Base-by-base conservation (phyloP, 2,329 filamentous ascomycete genomes). In the Akanthomyces uredinophilus region DNA sequence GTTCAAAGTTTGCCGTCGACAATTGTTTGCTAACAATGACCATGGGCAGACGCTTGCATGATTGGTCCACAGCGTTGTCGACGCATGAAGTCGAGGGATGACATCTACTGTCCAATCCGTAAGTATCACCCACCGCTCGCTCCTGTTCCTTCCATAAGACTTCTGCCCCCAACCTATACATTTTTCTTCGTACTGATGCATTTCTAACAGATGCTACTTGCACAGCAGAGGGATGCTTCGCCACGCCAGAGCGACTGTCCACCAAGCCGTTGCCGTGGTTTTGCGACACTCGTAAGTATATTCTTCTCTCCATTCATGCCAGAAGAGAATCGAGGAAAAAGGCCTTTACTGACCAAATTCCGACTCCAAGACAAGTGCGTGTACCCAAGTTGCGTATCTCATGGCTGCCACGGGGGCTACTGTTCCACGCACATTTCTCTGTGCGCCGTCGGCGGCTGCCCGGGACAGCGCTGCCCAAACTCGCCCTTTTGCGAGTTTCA, bases 281-380 rank as follows among this genome's bases (percentile, higher is more conserved):
- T n/a, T 61, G 59, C 50, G 43, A 47, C 20, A 22, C 50, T 18
- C 59, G 59, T 61, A 18, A 37, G 59, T 39, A 37, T 18, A 27
- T 32, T 20, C 32, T 20, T 32, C 22, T 18, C 32, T 7, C 5
- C 18, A 4, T 29, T 47, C 44, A 8, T 16, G 27, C 18, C 32
- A 39, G 24, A 55, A 14, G 4, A 11, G n/a, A 54, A 29, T n/a
- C 5, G 5, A 35, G 4, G 7, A 35, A 43, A 39, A 2, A 18
- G 6, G 27, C 27, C 27, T 10, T 10, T 11, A 22, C 37, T 55
- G 13, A 51, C 35, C 5, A 4, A 14, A 13, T 22, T 27, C 29
- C 10, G 32, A 5, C 32, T 35, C 32, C 11, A 37, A 60, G 57
- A 60, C 27, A 24, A 44, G n/a, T 60, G 57, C 57, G 27, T 27